Evolutionary conservation across 2,329 filamentous ascomycete genomes (phyloP).

Genomic region (Sphaerulina populicola): DNA sequence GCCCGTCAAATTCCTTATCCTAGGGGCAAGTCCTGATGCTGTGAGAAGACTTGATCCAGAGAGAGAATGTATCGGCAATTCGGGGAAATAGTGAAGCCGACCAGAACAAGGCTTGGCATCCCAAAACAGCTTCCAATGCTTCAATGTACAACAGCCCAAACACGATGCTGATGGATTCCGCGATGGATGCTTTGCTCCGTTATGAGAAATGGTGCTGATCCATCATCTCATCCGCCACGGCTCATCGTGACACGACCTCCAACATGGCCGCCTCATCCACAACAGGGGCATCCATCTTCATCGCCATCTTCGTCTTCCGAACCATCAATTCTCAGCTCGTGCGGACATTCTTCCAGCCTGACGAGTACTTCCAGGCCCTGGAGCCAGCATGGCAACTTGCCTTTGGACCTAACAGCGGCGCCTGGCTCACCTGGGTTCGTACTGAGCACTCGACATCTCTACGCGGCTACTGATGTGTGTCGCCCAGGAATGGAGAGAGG

Average conservation of each 20-base stretch:
- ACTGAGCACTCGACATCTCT: background rate
- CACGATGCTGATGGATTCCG: no score
- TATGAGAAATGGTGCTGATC: background rate
- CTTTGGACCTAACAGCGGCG: slow-evolving; percentile 67
- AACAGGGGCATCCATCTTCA: slow-evolving; percentile 16
- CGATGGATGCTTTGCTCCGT: background rate
- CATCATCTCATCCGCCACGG: background rate
- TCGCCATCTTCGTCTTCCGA: slow-evolving; percentile 56
- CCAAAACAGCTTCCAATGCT: no score
- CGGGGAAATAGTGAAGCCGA: no score
- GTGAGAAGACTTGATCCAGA: no score
- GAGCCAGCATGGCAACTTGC: slow-evolving; percentile 89
- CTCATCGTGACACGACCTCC: background rate
- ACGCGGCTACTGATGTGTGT: slow-evolving; percentile 6
- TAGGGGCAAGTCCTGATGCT: no score
- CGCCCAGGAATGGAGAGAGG: slow-evolving; percentile 78
- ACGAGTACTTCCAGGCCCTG: slow-evolving; percentile 93
- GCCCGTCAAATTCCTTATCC: no score
- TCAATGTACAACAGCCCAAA: no score
- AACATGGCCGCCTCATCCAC: background rate
- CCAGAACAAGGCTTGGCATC: no score
- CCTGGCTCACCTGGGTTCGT: slow-evolving; percentile 90
- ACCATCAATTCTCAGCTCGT: slow-evolving; percentile 70
- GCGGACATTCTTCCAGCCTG: slow-evolving; percentile 91
- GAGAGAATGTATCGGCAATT: no score